These are phyloP conservation scores for Rhizopogon vesiculosus DNA, from an alignment of 768 basidiomycete genomes.

Conservation along the genomic window DNA sequence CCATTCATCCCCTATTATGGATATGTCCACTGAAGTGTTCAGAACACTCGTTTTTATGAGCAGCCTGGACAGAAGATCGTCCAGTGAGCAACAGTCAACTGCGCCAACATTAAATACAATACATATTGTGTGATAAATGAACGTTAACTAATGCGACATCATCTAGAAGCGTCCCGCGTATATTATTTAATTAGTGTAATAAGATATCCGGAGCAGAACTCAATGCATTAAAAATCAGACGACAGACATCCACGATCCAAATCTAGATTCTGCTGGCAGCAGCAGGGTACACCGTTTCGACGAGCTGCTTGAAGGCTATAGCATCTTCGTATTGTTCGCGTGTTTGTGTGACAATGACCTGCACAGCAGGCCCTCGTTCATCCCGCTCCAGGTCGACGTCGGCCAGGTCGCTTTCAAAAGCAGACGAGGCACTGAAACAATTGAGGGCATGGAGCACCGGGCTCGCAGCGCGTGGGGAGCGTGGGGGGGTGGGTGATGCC, in stretches of 20 bases:
- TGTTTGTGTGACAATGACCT: constrained; percentile 30
- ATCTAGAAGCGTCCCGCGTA: background rate
- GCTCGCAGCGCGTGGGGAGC: constrained; percentile 18
- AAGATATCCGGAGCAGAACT: background rate
- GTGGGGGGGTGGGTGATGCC: constrained; percentile 20
- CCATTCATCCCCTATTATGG: too few relatives aligned
- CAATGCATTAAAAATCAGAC: background rate
- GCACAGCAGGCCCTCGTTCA: constrained; percentile 15
- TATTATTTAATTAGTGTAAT: background rate
- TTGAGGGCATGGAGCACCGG: constrained; percentile 23
- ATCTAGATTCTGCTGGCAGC: constrained; percentile 1
- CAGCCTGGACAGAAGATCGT: too few relatives aligned
- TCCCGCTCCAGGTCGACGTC: constrained; percentile 19
- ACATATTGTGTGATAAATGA: too few relatives aligned
- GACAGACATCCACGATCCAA: background rate
- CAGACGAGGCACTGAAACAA: constrained; percentile 26
- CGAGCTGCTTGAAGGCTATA: constrained; percentile 25
- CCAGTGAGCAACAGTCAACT: too few relatives aligned
- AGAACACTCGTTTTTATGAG: too few relatives aligned
- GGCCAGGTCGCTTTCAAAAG: constrained; percentile 29
- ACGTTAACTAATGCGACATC: too few relatives aligned
- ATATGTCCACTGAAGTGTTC: too few relatives aligned
- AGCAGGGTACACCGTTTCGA: constrained; percentile 23
- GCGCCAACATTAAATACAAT: too few relatives aligned
- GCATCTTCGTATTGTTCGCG: constrained; percentile 29